Base-by-base conservation (phyloP, 805 yeast species). In the Wickerhamomyces bisporus region DNA sequence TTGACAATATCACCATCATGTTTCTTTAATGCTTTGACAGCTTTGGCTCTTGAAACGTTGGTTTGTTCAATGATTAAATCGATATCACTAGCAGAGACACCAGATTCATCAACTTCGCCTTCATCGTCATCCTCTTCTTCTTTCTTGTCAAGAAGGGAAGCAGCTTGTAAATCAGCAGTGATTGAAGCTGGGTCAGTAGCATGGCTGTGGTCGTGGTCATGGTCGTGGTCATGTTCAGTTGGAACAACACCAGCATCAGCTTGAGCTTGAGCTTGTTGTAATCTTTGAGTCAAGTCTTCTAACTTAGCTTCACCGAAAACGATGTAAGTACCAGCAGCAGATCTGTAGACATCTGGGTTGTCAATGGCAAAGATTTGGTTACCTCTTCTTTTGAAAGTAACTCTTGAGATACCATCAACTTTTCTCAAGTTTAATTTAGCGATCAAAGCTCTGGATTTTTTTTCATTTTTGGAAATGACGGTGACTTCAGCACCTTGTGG, bases 261-360 rank as follows among this genome's bases (percentile, higher is more conserved):
- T 45, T 49, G 47, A 34, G 76, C 79, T 66, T 81, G 85, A 50
- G 86, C 86, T 60, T 85, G 85, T 65, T 81, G 85, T 68, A 85
- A 75, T 75, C 88, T 81, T 70, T 86, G 81, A 71, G 81, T 79
- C 68, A 88, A 71, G 74, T 91, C 96, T 68, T 91, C 97, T 55
- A 86, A 84, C 77, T 87, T 86, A 63, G 96, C 95, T 72, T 89
- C 97, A 71, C 98, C 98, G 59, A 91, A 89, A 53, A 91, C 97
- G 57, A 91, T 81, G 76, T 85, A 93, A 55, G 95, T 82, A 64
- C 97, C 96, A 47, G 79, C 73, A 61, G 94, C 84, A 47, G 96
- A 81, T 71, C 77, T 86, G 95, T 74, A 91, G 45, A 93, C 98
- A 56, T 88, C 97, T 67, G 98, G 98, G 53, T 69, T 65, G 65